Conservation (phyloP, 73 alveolate species). For the Paramecium caudatum region DNA sequence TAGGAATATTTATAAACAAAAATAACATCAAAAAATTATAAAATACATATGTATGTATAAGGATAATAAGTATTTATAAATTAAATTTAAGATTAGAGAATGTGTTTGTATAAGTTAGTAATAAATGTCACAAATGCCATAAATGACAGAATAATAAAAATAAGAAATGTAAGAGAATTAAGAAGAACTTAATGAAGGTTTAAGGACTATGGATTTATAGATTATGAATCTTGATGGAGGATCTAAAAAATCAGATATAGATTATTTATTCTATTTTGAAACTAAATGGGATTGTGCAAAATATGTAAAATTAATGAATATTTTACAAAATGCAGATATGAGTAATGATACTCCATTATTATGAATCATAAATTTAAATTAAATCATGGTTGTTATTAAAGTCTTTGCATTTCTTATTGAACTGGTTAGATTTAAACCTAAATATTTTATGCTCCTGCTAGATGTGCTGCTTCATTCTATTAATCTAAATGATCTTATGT, state of each 20-base stretch:
- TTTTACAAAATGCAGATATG: not conserved
- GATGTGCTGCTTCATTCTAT: not conserved
- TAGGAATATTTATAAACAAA: not conserved
- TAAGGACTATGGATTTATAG: conserved; percentile 17
- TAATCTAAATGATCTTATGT: conserved; percentile 22
- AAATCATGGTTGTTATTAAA: too few species aligned
- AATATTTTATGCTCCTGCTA: too few species aligned
- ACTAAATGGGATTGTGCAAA: conserved; percentile 51
- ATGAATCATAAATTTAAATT: not conserved
- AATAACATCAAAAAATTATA: conserved; percentile 18
- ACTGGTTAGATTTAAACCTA: too few species aligned
- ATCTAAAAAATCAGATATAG: not conserved
- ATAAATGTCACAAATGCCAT: not conserved
- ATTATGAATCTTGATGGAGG: conserved; percentile 8
- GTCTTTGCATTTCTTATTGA: too few species aligned
- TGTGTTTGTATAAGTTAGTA: not conserved
- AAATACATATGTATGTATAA: conserved; percentile 11
- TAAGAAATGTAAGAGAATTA: not conserved
- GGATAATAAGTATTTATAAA: conserved; percentile 5
- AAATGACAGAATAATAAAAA: conserved; percentile 12
- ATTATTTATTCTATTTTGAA: conserved; percentile 9
- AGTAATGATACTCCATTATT: not conserved
- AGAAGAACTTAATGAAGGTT: conserved; percentile 34
- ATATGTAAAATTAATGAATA: not conserved
- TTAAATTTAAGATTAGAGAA: not conserved